Evolutionary conservation across 257 asterid species (phyloP), one percentile per base, ranked within the genome.

Genomic region (Misopates orontium): DNA sequence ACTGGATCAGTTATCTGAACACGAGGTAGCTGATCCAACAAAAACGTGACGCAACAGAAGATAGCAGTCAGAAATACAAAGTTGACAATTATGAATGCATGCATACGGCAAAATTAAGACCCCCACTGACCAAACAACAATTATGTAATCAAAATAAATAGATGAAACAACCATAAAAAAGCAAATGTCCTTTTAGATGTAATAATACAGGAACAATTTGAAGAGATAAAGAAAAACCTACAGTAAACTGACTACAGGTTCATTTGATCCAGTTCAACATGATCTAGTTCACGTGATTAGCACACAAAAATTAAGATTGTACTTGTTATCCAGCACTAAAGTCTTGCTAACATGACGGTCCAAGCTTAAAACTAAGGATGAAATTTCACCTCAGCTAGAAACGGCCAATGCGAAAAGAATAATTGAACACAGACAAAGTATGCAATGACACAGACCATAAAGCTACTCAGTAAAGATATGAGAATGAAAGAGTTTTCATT

Each of bases 1-100:
- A 90, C 73, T 11, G 95, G 97, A 67, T 88, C 97, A 0, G 85
- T 82, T 13, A 88, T 48, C 75, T 86, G 96, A 60, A 90, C 80
- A 47, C 89, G 89, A 31, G 98, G 98, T 4, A 91, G 82, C 98
- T 88, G 91, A 40, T 24, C 72, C 60, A 62, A 50, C 18, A 58
- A 21, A 73, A 62, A 41, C 44, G 64, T 17, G 17, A 3, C 31
- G 39, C 70, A 63, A 64, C 28, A 51, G 63, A 69, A 48, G 62
- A 64, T 61, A 40, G 36, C n/a, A 20, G 28, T 17, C 41, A 42
- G 67, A 61, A 42, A 13, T 5, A 42, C 15, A 10, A 22, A 42
- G 55, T 23, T 61, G n/a, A 8, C 22, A 17, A 23, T 28, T 47
- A 32, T 16, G 16, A n/a, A 44, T 60, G 36, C 65, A 44, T 9